These are phyloP conservation scores for Saccharum officinarum DNA, from an alignment of 176 grass and related monocot species.

Conservation along the genomic window DNA sequence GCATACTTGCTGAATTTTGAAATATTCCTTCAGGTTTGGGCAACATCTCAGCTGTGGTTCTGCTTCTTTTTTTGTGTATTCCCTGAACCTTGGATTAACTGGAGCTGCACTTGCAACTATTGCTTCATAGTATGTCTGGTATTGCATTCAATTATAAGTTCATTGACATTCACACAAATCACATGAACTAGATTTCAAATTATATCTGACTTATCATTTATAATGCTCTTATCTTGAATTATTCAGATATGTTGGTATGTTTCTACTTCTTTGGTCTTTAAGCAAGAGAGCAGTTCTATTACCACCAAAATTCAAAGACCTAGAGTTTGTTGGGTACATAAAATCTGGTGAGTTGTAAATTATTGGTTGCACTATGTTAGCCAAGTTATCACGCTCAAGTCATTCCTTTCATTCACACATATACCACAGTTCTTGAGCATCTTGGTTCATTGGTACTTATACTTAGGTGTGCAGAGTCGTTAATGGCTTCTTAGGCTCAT, in stretches of 20 bases:
- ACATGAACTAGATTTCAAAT: not conserved
- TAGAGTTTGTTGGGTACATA: constrained; percentile 60
- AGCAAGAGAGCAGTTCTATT: constrained; percentile 54
- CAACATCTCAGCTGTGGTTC: constrained; percentile 22
- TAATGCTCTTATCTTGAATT: not conserved
- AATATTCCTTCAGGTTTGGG: constrained; percentile 9
- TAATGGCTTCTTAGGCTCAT: not conserved
- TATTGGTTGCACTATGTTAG: not conserved
- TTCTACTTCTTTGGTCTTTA: constrained; percentile 66
- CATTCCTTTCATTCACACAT: constrained; percentile 6
- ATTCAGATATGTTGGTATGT: constrained; percentile 42
- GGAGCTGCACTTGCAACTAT: constrained; percentile 21
- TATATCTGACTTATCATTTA: not conserved
- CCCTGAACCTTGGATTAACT: constrained; percentile 13
- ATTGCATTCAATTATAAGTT: not conserved
- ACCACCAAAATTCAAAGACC: constrained; percentile 51
- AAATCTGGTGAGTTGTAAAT: constrained; percentile 56
- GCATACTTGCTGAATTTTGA: not conserved
- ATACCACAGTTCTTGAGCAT: not conserved
- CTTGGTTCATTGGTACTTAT: not conserved
- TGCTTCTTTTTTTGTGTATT: constrained; percentile 24
- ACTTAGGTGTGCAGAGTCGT: not conserved
- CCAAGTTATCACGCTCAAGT: not conserved
- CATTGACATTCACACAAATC: not conserved
- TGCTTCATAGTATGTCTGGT: constrained; percentile 9